Conservation (phyloP, 306 rosid species). For the Quercus dentata region DNA sequence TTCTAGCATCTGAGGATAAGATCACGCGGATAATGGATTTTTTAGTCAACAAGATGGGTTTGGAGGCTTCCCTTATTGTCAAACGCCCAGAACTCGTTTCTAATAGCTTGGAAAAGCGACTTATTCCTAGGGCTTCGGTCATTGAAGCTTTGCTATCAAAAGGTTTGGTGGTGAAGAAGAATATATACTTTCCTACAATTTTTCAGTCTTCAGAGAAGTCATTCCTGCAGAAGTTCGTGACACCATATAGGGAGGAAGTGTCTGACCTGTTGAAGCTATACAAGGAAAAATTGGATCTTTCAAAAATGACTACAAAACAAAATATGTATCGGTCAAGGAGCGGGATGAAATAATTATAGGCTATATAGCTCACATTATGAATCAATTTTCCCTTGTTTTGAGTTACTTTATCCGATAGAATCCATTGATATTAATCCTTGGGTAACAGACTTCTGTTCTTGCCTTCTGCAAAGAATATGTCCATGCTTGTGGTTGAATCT, state of each 20-base stretch:
- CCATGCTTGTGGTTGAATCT: slow-evolving; percentile 98
- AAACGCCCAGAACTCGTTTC: too few relatives aligned
- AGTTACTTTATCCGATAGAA: neutral
- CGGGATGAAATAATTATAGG: neutral
- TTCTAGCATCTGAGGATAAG: slow-evolving; percentile 34
- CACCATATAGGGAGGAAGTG: slow-evolving; percentile 8
- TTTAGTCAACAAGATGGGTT: slow-evolving; percentile 35
- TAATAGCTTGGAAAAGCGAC: too few relatives aligned
- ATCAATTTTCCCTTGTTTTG: neutral
- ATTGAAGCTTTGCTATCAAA: too few relatives aligned
- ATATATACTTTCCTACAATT: neutral
- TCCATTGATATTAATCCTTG: slow-evolving; percentile 5
- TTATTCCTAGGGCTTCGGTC: too few relatives aligned
- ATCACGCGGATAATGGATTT: slow-evolving; percentile 34
- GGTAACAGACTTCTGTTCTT: slow-evolving; percentile 91
- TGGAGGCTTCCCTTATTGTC: slow-evolving; percentile 13
- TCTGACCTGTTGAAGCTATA: slow-evolving; percentile 31
- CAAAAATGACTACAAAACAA: neutral
- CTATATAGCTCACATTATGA: neutral
- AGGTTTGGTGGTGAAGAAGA: neutral
- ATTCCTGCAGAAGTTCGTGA: slow-evolving; percentile 25
- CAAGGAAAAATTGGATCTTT: slow-evolving; percentile 12
- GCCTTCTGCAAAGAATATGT: slow-evolving; percentile 93
- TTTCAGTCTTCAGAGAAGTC: neutral
- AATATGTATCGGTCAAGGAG: neutral